Evolutionary conservation across 1,139 yeast species (phyloP).

Genomic region (Arxiozyma telluris): DNA sequence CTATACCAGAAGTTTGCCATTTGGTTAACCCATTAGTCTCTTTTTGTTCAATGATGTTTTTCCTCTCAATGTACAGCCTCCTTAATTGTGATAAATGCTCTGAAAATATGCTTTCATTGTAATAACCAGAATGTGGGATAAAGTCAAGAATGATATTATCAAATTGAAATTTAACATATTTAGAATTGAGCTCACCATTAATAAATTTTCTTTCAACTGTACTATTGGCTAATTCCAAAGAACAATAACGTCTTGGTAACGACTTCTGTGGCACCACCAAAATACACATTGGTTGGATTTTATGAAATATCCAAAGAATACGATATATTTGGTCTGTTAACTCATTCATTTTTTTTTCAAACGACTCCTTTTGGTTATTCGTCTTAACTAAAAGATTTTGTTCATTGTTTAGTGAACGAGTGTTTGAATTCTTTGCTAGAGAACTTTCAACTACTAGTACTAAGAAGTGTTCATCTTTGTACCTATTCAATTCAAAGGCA

Average conservation of each 20-base stretch:
- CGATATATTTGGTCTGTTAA: slow-evolving; percentile 70
- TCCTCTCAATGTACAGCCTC: slow-evolving; percentile 20
- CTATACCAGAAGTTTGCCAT: slow-evolving; percentile 68
- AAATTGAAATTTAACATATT: slow-evolving; percentile 61
- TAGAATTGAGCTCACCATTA: slow-evolving; percentile 67
- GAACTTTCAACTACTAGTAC: slow-evolving; percentile 84
- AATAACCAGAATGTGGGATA: slow-evolving; percentile 29
- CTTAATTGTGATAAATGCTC: slow-evolving; percentile 28
- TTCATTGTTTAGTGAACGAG: slow-evolving; percentile 5
- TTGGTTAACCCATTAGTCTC: slow-evolving; percentile 13
- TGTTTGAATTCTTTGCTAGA: slow-evolving; percentile 37
- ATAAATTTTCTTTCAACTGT: slow-evolving; percentile 74
- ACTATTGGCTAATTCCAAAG: slow-evolving; percentile 80
- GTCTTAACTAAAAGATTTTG: slow-evolving; percentile 3
- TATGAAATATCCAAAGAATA: slow-evolving; percentile 53
- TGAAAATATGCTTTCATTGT: slow-evolving; percentile 30
- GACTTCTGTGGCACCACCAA: slow-evolving; percentile 73
- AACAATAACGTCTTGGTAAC: slow-evolving; percentile 55
- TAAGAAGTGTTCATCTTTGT: slow-evolving; percentile 69
- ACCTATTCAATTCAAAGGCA: slow-evolving; percentile 78
- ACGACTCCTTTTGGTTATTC: slow-evolving; percentile 12
- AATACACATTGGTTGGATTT: slow-evolving; percentile 73
- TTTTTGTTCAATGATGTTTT: neutral
- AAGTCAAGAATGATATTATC: slow-evolving; percentile 30
- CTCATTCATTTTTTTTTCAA: slow-evolving; percentile 36